A percentile compares a stretch with the other conserved stretches of the same genome.
Conservation (phyloP, 2,329 filamentous ascomycete species). For the Neonectria hederae region DNA sequence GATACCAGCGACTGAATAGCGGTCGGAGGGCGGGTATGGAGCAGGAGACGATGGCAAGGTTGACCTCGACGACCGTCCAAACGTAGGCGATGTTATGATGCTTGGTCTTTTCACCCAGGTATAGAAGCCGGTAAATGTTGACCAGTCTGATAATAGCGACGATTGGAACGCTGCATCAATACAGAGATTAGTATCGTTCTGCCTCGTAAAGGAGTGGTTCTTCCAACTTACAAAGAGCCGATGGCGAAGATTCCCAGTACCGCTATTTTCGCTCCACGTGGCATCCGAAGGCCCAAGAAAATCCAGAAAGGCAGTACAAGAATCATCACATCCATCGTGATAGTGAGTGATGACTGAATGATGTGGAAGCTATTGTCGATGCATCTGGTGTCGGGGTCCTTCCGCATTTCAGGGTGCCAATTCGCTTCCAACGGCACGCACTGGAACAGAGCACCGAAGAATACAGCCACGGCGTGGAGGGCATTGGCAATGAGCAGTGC, state of each 20-base stretch:
- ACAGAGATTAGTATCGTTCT: neutral
- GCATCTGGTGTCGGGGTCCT: slow-evolving; percentile 44
- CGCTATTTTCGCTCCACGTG: slow-evolving; percentile 49
- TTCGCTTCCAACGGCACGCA: slow-evolving; percentile 49
- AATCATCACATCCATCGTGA: slow-evolving; percentile 53
- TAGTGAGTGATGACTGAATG: slow-evolving; percentile 49
- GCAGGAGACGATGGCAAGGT: slow-evolving; percentile 49
- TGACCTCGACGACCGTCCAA: slow-evolving; percentile 49
- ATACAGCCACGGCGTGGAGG: slow-evolving; percentile 47
- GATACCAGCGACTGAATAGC: slow-evolving; percentile 46
- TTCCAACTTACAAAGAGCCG: slow-evolving; percentile 46
- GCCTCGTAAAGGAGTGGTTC: neutral
- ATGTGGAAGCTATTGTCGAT: slow-evolving; percentile 48
- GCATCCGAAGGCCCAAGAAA: slow-evolving; percentile 52
- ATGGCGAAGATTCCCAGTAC: slow-evolving; percentile 52
- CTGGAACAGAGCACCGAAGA: slow-evolving; percentile 52
- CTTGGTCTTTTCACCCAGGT: neutral
- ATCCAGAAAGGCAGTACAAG: slow-evolving; percentile 52
- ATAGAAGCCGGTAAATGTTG: slow-evolving; percentile 29
- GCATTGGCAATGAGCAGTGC: slow-evolving; percentile 45
- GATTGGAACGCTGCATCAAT: slow-evolving; percentile 43
- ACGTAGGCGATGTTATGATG: slow-evolving; percentile 45
- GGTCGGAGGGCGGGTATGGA: slow-evolving; percentile 49
- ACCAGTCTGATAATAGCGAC: slow-evolving; percentile 48
- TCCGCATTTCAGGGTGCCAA: slow-evolving; percentile 42